Evolutionary conservation across 768 basidiomycete genomes (phyloP), one percentile per base, ranked within the genome.

Genomic region (Termitomyces titanicus): DNA sequence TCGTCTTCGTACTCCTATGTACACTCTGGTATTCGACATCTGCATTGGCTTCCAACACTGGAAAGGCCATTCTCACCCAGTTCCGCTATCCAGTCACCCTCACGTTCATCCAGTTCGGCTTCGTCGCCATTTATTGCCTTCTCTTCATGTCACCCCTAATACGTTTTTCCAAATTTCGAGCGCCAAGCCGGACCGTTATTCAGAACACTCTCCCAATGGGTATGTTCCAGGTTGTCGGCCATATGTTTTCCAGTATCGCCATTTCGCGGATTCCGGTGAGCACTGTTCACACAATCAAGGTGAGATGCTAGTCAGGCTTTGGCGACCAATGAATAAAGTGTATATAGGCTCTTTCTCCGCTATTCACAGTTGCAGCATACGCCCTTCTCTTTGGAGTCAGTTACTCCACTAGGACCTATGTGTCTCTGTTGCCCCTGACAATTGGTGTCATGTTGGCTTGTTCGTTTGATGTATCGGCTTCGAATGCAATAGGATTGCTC

Each of bases 281-380:
- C 74, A 99, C 97, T 0, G 94, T 98, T 13, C 97, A 99, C 70
- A 98, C 96, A 45, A 98, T 98, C 73, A 99, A 99, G 86, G 96
- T 96, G 64, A 62, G 79, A 68, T 22, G 34, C 9, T 47, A 45
- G 47, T 37, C 11, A 53, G 46, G 13, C 15, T 17, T 12, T 10
- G 13, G 27, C 27, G 13, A n/a, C 49, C 20, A 22, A 45, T 56
- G 17, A 61, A 35, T 4, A 2, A 18, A 17, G 12, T 40, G 9
- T 15, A 20, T 29, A 20, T 29, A 98, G 97, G 97, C 97, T 0
- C 75, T 98, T 40, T 98, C 97, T 0, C 97, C 97, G 0, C 78
- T 98, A 25, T 98, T 98, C 76, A 99, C 97, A 2, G 97, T 99
- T 24, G 86, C 89, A 7, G 94, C 96, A 0, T 99, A 99, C 68